Conservation (phyloP, 192 early-diverging fungal species). For the Backusella westeae region DNA sequence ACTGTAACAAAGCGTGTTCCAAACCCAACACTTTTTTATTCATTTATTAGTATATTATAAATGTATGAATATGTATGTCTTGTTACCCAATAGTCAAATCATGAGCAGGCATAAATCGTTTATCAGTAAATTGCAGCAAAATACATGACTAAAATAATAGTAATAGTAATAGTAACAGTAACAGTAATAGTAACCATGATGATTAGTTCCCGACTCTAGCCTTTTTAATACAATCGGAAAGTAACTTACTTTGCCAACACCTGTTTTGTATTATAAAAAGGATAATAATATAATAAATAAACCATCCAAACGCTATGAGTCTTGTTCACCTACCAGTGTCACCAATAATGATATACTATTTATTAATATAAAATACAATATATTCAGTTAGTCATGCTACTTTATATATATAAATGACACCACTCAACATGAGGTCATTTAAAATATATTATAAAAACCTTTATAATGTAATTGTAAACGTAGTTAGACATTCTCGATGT, state of each 20-base stretch:
- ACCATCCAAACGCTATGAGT: background rate
- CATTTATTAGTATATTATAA: too few species aligned
- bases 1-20: constrained; percentile 75
- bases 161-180: too few species aligned
- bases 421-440: background rate
- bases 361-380: constrained; percentile 10
- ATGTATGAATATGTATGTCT: background rate
- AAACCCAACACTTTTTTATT: constrained; percentile 62
- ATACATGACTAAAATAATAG: constrained; percentile 58
- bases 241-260: constrained; percentile 70
- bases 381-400: background rate
- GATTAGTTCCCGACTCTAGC: background rate
- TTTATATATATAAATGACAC: background rate
- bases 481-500: constrained; percentile 42
- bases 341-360: constrained; percentile 82
- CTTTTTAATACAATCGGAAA: background rate
- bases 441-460: constrained; percentile 38
- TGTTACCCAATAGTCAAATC: constrained; percentile 78
- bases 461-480: constrained; percentile 62
- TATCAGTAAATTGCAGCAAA: constrained; percentile 81
- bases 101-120: constrained; percentile 78
- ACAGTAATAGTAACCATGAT: background rate
- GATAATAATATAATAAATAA: background rate
- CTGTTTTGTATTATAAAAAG: constrained; percentile 31
- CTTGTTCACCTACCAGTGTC: constrained; percentile 58